Evolutionary conservation across 2,329 filamentous ascomycete genomes (phyloP).

Genomic region (Arthrobotrys iridis): DNA sequence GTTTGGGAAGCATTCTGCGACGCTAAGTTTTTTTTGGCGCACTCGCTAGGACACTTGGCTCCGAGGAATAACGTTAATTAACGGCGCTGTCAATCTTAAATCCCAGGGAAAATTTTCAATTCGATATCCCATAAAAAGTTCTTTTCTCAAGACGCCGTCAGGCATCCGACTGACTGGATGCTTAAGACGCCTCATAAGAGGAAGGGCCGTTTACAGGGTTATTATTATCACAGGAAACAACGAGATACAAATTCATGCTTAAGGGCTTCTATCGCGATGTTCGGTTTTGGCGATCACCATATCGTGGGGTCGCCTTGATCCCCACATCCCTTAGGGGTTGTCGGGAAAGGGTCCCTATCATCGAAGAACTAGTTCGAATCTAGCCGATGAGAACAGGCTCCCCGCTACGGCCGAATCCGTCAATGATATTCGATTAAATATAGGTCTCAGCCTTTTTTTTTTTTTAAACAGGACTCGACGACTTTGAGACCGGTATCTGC

Average conservation of each 20-base stretch:
- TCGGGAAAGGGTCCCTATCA: conserved; percentile 32
- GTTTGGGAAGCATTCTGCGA: conserved; percentile 46
- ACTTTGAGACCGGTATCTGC: conserved; percentile 6
- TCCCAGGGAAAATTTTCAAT: background rate
- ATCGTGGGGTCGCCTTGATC: conserved; percentile 34
- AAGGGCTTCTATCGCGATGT: background rate
- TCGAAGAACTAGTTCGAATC: conserved; percentile 30
- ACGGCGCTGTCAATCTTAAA: conserved; percentile 4
- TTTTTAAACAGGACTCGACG: conserved; percentile 4
- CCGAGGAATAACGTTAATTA: conserved; percentile 40
- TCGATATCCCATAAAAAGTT: background rate
- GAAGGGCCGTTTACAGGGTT: background rate
- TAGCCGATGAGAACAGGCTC: background rate
- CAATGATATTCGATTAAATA: conserved; percentile 34
- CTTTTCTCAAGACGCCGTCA: background rate
- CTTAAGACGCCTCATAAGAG: conserved; percentile 35
- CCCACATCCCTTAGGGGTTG: background rate
- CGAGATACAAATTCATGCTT: background rate
- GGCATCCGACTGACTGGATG: conserved; percentile 24
- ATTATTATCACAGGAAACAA: conserved; percentile 18
- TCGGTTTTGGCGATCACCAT: conserved; percentile 15
- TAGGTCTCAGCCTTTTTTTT: conserved; percentile 42
- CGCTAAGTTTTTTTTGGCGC: conserved; percentile 23
- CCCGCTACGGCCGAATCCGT: conserved; percentile 33
- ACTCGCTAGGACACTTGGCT: conserved; percentile 18